Conservation (phyloP, 2,329 filamentous ascomycete species). For the Penicillium sp. region DNA sequence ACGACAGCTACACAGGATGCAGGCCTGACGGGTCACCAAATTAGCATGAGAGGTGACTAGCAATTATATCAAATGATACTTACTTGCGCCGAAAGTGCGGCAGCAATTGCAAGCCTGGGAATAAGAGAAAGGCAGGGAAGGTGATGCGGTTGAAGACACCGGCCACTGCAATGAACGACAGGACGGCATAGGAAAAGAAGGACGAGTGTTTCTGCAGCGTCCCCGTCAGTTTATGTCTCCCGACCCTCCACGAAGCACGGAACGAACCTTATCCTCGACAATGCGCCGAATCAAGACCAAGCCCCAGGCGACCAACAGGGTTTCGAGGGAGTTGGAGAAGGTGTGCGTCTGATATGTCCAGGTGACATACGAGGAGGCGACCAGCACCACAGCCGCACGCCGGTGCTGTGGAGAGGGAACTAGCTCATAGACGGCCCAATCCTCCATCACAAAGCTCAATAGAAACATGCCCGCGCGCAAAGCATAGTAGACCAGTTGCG, state of each 20-base stretch:
- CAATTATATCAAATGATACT: conserved; percentile 25
- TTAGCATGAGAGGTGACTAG: not conserved
- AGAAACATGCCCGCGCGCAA: conserved; percentile 87
- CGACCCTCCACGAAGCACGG: conserved; percentile 7
- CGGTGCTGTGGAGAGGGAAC: conserved; percentile 68
- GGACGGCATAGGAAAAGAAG: conserved; percentile 65
- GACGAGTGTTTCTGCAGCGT: conserved; percentile 62
- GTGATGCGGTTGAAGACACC: conserved; percentile 96
- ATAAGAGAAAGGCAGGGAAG: conserved; percentile 84
- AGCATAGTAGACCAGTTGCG: conserved; percentile 84
- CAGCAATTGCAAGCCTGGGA: conserved; percentile 76
- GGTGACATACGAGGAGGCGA: conserved; percentile 94
- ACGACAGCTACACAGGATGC: conserved; percentile 58
- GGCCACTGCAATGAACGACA: conserved; percentile 75
- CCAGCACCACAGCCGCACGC: conserved; percentile 69
- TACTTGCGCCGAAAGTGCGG: conserved; percentile 80
- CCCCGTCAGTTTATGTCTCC: conserved; percentile 2
- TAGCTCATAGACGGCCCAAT: conserved; percentile 94
- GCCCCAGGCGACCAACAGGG: conserved; percentile 85
- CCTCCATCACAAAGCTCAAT: conserved; percentile 90
- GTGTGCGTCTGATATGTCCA: conserved; percentile 99
- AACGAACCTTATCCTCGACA: conserved; percentile 62
- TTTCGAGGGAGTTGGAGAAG: conserved; percentile 96
- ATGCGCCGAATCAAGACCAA: conserved; percentile 87
- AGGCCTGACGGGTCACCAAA: conserved; percentile 46